Conservation (phyloP, 441 rosid genomes). For the Pelargonium citronellum region DNA sequence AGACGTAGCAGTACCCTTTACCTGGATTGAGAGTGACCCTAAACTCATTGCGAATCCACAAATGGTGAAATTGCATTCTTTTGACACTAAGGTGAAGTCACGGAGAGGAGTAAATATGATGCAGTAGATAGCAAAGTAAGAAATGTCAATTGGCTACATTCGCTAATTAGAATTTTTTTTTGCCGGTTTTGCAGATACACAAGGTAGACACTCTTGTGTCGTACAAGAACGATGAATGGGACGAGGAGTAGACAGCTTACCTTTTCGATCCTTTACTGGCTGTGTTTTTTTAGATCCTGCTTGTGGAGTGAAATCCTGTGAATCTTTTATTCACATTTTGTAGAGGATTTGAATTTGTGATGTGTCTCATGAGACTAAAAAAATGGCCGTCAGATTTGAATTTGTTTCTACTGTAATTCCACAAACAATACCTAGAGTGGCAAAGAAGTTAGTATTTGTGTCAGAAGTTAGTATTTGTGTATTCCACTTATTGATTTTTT, state of each 20-base stretch:
- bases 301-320: no score
- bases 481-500: no score
- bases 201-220: conserved; percentile 91
- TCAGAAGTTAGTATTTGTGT: no score
- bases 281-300: no score
- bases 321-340: no score
- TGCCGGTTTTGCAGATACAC: conserved; percentile 59
- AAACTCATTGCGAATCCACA: conserved; percentile 90
- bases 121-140: background rate
- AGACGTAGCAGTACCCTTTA: conserved; percentile 83
- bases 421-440: no score
- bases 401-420: no score
- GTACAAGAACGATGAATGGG: conserved; percentile 92
- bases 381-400: no score
- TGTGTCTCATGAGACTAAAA: no score
- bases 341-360: no score
- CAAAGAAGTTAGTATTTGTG: no score
- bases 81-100: conserved; percentile 64
- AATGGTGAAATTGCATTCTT: conserved; percentile 92
- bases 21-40: conserved; percentile 91
- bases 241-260: conserved; percentile 41
- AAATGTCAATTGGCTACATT: background rate
- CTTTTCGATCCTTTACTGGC: background rate
- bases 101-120: no score
- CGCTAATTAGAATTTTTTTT: background rate